phyloP scores from a whole-genome alignment of 768 basidiomycete species.

The Mrakia frigida region DNA sequence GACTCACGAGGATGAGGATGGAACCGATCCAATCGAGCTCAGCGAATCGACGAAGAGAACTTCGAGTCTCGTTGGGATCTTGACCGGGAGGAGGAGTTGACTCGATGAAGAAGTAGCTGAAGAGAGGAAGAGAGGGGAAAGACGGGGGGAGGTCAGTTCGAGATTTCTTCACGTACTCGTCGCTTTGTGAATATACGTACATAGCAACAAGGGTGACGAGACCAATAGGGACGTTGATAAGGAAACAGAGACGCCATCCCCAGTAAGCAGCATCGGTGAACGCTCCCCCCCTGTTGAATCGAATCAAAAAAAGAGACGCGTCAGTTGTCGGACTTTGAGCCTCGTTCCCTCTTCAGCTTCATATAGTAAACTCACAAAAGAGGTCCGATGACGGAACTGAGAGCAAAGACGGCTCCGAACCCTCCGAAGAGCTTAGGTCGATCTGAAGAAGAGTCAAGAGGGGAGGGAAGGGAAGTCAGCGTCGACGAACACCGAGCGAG shows the following conservation, averaged over 20 bases:
- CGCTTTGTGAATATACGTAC: too few relatives aligned
- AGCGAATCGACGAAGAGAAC: conserved; percentile 33
- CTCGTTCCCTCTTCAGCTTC: too few relatives aligned
- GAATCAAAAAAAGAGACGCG: not conserved
- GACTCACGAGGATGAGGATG: conserved; percentile 41
- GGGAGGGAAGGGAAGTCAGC: not conserved
- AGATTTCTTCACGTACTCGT: too few relatives aligned
- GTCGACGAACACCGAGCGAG: not conserved
- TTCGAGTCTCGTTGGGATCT: conserved; percentile 27
- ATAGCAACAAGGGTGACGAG: conserved; percentile 43
- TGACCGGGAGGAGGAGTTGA: conserved; percentile 36
- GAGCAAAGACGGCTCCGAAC: conserved; percentile 37
- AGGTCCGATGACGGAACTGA: conserved; percentile 43
- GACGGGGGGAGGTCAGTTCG: too few relatives aligned
- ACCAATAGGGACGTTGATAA: conserved; percentile 45
- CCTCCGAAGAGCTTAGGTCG: conserved; percentile 33
- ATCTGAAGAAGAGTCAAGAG: conserved; percentile 17
- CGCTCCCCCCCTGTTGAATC: conserved; percentile 19
- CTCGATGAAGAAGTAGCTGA: conserved; percentile 39
- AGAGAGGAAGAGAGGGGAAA: too few relatives aligned
- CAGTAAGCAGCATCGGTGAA: conserved; percentile 44
- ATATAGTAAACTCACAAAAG: conserved; percentile 45
- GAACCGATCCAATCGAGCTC: conserved; percentile 49
- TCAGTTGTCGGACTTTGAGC: not conserved
- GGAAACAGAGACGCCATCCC: conserved; percentile 36